These are phyloP conservation scores for Myrica gale DNA, from an alignment of 306 rosid species.

Conservation along the genomic window DNA sequence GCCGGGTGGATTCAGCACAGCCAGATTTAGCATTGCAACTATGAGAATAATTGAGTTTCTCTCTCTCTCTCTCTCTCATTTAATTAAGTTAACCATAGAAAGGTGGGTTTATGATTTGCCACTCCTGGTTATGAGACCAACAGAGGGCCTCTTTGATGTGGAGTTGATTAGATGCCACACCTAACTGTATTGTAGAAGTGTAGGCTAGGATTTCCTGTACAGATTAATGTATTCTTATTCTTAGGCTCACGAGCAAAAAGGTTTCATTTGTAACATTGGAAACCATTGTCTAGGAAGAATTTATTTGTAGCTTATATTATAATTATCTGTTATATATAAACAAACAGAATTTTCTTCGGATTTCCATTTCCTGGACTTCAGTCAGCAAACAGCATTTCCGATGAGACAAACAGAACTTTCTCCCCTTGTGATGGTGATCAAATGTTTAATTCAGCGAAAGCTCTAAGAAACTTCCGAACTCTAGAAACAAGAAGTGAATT, in stretches of 20 bases:
- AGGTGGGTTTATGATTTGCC: slow-evolving; percentile 40
- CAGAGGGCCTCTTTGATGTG: slow-evolving; percentile 19
- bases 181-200: slow-evolving; percentile 41
- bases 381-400: too few species aligned
- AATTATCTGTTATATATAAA: background rate
- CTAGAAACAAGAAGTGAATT: background rate
- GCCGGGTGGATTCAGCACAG: slow-evolving; percentile 52
- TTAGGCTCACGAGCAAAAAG: slow-evolving; percentile 34
- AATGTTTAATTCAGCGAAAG: background rate
- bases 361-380: background rate
- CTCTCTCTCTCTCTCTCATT: slow-evolving; percentile 18
- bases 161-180: slow-evolving; percentile 29
- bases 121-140: slow-evolving; percentile 31
- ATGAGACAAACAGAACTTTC: background rate
- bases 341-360: slow-evolving; percentile 13
- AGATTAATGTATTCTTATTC: slow-evolving; percentile 46
- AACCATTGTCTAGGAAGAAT: slow-evolving; percentile 20
- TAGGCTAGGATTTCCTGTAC: slow-evolving; percentile 42
- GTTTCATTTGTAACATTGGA: slow-evolving; percentile 35
- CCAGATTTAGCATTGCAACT: slow-evolving; percentile 72
- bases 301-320: slow-evolving; percentile 19
- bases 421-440: background rate
- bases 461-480: background rate
- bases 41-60: slow-evolving; percentile 39
- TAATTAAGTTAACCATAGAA: slow-evolving; percentile 49